Base-by-base conservation (phyloP, 129 eudicot genomes). In the Scalesia atractyloides region DNA sequence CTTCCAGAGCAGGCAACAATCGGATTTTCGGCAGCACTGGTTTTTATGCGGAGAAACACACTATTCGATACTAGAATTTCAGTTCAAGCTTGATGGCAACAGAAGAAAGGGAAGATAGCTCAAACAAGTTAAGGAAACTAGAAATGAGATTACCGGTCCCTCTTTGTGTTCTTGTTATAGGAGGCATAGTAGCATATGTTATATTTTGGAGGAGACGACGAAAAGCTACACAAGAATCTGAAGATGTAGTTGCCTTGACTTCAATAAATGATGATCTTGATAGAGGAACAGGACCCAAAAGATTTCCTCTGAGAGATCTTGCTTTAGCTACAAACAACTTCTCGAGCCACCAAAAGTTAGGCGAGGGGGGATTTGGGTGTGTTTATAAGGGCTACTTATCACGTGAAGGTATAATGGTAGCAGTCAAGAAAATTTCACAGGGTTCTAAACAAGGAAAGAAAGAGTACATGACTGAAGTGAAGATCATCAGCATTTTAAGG, bases 351-450 rank as follows among this genome's bases (percentile, higher is more conserved):
- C 37, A 18, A 12, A 81, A 86, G 62, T 64, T 86, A 50, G 91
- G 91, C 0, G 69, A 75, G 46, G 91, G 91, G 9, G 91, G 88
- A 54, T 86, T 83, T 46, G 88, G 88, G 3, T 70, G 77, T 52
- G 91, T 86, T n/a, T 86, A 83, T 67, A 83, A 72, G 52, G 91
- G 91, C 0, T 71, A 54, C 64, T 60, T 86, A 2, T 8, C 33
- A 0, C 76, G 79, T 57, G 49, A 68, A n/a, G 74, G 46, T 11
- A 66, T 20, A 3, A 11, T 39, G 7, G 67, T 86, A 11, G 91
- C 88, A 0, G 84, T 86, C 37, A 86, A 86, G 79, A 86, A 81
- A 49, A 64, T 81, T 7, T 83, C 84, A 4, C 73, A 69, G 18
- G 81, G 82, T 9, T 84, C 91, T 9, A 78, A 56, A 22, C 91